Evolutionary conservation across 306 rosid species (phyloP).

Genomic region (Alnus glutinosa): DNA sequence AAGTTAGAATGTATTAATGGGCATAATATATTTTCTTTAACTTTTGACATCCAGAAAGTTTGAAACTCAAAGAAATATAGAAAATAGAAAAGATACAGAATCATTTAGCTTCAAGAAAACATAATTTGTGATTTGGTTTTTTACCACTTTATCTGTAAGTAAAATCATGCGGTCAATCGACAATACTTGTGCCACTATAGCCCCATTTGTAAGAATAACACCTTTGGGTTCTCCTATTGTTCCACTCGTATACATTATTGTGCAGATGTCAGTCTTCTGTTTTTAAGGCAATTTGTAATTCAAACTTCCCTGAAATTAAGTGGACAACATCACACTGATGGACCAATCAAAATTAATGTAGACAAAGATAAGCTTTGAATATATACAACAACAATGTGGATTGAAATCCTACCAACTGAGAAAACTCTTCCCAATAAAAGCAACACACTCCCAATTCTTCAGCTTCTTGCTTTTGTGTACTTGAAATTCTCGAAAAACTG

Average conservation of each 20-base stretch:
- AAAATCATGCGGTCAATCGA: slow-evolving; percentile 62
- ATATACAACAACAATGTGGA: slow-evolving; percentile 7
- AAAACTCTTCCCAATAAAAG: slow-evolving; percentile 84
- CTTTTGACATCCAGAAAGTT: background rate
- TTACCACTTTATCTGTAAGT: slow-evolving; percentile 75
- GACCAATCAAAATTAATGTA: background rate
- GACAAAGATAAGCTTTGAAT: slow-evolving; percentile 1
- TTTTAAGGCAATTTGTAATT: slow-evolving; percentile 61
- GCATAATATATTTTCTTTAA: background rate
- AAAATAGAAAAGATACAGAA: background rate
- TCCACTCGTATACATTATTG: slow-evolving; percentile 96
- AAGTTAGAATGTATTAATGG: background rate
- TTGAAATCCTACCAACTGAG: slow-evolving; percentile 56
- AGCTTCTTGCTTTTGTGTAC: slow-evolving; percentile 74
- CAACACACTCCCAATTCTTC: slow-evolving; percentile 72
- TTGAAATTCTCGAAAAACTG: slow-evolving; percentile 67
- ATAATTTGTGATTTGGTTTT: background rate
- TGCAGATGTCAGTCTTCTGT: slow-evolving; percentile 59
- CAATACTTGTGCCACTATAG: slow-evolving; percentile 74
- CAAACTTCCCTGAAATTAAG: slow-evolving; percentile 49
- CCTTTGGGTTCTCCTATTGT: slow-evolving; percentile 97
- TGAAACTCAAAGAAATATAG: background rate
- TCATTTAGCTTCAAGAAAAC: background rate
- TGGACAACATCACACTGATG: background rate
- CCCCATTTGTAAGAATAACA: slow-evolving; percentile 68